Evolutionary conservation across 2,329 filamentous ascomycete species (phyloP), one percentile per base, ranked within the genome.

Genomic region (Rhexocercosporidium sp.): DNA sequence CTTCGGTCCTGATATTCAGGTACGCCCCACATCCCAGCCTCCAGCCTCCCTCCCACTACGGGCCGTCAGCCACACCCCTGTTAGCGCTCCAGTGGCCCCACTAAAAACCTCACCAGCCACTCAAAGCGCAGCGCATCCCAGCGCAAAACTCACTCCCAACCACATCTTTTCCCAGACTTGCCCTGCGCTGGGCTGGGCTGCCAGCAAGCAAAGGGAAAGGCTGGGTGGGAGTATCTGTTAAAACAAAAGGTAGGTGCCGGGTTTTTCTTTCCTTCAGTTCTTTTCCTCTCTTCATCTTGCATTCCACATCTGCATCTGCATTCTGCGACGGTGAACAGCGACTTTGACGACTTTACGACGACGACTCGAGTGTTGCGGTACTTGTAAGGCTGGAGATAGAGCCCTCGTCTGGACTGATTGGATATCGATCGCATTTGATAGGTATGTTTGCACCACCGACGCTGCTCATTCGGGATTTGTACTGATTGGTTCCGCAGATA

Each of bases 11-110:
- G 56, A 59, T 41, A 31, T 59, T 59, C 56, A 59, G 34, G 56
- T 59, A 59, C 56, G 34, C 25, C 56, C 20, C 25, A 59, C 37
- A 39, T 27, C 31, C 56, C 34, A 44, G n/a, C 34, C 56, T 14
- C 54, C 54, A 59, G 54, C 54, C 54, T 59, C 56, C 37, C 22
- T 14, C 18, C 29, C 29, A 5, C 29, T 18, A 22, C 53, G n/a
- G 27, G 14, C 51, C n/a, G 18, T 44, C 41, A 44, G 8, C 31
- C 53, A 22, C 53, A 37, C 18, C 53, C 53, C n/a, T 37, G 53
- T 37, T 11, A 44, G 41, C 16, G 18, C 41, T 5, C 9, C 9
- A 4, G 4, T 8, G 12, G 16, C 27, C 20, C 31, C 53, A 39
- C 53, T 54, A 9, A 34, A 53, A 22, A 9, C 53, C 27, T 20